Evolutionary conservation across 805 yeast genomes (phyloP).

Genomic region (Pichia rugopelliculosa): DNA sequence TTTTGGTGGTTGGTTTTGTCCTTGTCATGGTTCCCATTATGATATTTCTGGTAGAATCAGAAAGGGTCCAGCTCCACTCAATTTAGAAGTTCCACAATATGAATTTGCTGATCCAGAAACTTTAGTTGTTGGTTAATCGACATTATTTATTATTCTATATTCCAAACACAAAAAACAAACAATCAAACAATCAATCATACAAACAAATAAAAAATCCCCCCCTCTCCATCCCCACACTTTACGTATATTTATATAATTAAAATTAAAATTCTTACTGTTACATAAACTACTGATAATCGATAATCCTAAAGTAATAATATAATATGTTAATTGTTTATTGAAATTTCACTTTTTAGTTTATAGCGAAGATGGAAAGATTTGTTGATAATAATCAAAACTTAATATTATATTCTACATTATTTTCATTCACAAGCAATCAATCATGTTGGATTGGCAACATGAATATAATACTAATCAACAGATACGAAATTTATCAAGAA

Average conservation of each 20-base stretch:
- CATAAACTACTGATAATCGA: too few relatives aligned
- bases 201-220: not conserved
- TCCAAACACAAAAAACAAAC: not conserved
- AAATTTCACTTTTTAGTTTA: too few relatives aligned
- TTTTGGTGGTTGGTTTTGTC: slow-evolving; percentile 99
- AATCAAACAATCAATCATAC: not conserved
- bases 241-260: not conserved
- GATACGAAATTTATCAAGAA: slow-evolving; percentile 26
- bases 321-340: too few relatives aligned
- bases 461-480: slow-evolving; percentile 6
- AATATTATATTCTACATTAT: too few relatives aligned
- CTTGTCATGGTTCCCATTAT: slow-evolving; percentile 99
- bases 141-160: not conserved
- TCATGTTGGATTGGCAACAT: slow-evolving; percentile 9
- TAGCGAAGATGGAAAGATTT: too few relatives aligned
- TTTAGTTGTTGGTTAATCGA: slow-evolving; percentile 74
- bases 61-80: slow-evolving; percentile 99
- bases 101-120: slow-evolving; percentile 72
- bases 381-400: too few relatives aligned
- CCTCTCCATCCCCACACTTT: not conserved
- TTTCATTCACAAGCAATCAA: not conserved
- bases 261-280: not conserved
- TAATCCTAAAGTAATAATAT: too few relatives aligned
- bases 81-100: slow-evolving; percentile 93
- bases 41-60: slow-evolving; percentile 99